phyloP scores from a whole-genome alignment of 345 rosid species.

The Populus simonii region DNA sequence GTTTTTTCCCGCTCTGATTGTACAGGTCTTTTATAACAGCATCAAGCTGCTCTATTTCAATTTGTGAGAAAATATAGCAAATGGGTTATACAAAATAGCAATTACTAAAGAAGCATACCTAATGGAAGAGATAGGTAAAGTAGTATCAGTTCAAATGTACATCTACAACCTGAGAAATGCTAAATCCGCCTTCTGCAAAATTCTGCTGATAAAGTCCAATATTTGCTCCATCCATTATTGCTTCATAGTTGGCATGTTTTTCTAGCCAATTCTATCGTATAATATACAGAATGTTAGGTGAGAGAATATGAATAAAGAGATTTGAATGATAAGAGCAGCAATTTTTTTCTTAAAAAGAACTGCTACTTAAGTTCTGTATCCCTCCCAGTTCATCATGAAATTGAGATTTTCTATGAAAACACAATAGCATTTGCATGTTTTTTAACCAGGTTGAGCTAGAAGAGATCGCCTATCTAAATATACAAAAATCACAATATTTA shows the following conservation, averaged over 20 bases:
- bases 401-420: not conserved
- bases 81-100: conserved; percentile 8
- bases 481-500: not conserved
- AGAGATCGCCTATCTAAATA: not conserved
- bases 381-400: not conserved
- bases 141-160: not conserved
- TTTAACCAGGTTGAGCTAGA: not conserved
- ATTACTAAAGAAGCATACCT: not conserved
- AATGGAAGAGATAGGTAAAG: not conserved
- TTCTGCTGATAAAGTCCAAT: conserved; percentile 87
- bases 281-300: not conserved
- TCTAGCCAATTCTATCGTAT: conserved; percentile 64
- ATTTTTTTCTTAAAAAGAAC: not conserved
- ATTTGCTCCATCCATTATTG: conserved; percentile 91
- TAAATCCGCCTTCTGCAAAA: conserved; percentile 80
- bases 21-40: conserved; percentile 65
- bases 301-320: not conserved
- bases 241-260: conserved; percentile 54
- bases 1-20: conserved; percentile 46
- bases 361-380: not conserved
- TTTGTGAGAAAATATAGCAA: conserved; percentile 9
- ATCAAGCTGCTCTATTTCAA: conserved; percentile 78
- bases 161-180: conserved; percentile 63
- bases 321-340: not conserved
- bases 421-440: not conserved